Conservation (phyloP, 139 green algal species). For the Picochlorum sp. region DNA sequence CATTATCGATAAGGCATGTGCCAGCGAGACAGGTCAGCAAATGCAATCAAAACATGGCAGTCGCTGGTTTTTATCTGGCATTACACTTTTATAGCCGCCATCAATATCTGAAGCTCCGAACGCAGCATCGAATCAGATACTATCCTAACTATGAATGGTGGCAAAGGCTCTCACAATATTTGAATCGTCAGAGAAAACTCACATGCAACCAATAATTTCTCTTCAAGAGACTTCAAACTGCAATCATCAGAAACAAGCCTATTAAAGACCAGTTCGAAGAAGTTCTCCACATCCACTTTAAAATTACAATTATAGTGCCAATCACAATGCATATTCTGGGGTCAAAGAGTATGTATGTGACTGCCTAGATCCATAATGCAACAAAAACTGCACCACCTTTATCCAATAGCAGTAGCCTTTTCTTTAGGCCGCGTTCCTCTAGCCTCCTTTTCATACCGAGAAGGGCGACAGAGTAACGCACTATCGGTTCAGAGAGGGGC, state of each 20-base stretch:
- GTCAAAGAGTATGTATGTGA: no score
- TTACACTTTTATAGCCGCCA: constrained; percentile 15
- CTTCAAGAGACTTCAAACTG: no score
- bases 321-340: no score
- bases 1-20: constrained; percentile 3
- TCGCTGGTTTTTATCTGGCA: constrained; percentile 26
- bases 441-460: constrained; percentile 15
- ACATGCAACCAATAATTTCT: no score
- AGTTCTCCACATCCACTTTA: no score
- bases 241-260: no score
- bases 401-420: not conserved
- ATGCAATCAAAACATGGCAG: constrained; percentile 4
- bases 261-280: no score
- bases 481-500: constrained; percentile 21
- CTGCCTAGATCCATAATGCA: no score
- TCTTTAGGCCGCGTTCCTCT: constrained; percentile 6
- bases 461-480: constrained; percentile 1
- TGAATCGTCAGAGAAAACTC: no score
- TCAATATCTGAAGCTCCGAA: constrained; percentile 24
- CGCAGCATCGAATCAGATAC: not conserved
- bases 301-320: no score
- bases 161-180: not conserved
- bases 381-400: no score
- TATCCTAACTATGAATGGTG: not conserved
- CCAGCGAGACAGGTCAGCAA: constrained; percentile 38